Conservation (phyloP, 139 green algal genomes). For the Pycnococcus provasolii region DNA sequence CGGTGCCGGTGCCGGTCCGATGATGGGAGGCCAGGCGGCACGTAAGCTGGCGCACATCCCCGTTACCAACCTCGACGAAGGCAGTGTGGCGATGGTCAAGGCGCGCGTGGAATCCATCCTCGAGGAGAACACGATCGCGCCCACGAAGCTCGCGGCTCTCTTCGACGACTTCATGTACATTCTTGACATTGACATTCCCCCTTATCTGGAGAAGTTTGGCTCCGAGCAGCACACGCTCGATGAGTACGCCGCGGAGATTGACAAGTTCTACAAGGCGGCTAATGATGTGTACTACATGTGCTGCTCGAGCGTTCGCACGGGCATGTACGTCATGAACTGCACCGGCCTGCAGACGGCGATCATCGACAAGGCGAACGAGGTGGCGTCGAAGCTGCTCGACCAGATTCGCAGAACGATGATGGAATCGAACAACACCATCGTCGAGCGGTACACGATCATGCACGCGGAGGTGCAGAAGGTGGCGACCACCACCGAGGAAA, state of each 20-base stretch:
- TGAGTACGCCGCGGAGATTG: constrained; percentile 42
- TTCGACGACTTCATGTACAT: constrained; percentile 47
- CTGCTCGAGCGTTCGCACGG: constrained; percentile 46
- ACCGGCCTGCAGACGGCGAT: constrained; percentile 47
- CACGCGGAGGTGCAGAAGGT: constrained; percentile 40
- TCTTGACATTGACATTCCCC: constrained; percentile 19
- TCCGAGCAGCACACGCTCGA: constrained; percentile 28
- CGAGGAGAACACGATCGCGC: constrained; percentile 39
- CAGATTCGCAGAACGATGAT: constrained; percentile 27
- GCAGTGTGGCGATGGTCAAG: constrained; percentile 37
- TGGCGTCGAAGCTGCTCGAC: constrained; percentile 43
- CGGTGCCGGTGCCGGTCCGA: too few relatives aligned
- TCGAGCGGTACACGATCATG: constrained; percentile 50
- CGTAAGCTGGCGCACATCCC: constrained; percentile 22
- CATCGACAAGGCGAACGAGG: constrained; percentile 35
- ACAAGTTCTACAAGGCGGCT: constrained; percentile 36
- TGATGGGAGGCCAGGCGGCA: too few relatives aligned
- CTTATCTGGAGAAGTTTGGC: constrained; percentile 15
- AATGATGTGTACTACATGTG: constrained; percentile 29
- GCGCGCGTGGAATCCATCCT: neutral
- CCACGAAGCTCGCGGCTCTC: constrained; percentile 37
- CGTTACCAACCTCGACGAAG: constrained; percentile 35
- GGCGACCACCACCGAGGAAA: constrained; percentile 41
- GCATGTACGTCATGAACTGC: constrained; percentile 46
- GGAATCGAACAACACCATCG: constrained; percentile 41